Conservation (phyloP, 148 eudicot species). For the Rhododendron ferrugineum region DNA sequence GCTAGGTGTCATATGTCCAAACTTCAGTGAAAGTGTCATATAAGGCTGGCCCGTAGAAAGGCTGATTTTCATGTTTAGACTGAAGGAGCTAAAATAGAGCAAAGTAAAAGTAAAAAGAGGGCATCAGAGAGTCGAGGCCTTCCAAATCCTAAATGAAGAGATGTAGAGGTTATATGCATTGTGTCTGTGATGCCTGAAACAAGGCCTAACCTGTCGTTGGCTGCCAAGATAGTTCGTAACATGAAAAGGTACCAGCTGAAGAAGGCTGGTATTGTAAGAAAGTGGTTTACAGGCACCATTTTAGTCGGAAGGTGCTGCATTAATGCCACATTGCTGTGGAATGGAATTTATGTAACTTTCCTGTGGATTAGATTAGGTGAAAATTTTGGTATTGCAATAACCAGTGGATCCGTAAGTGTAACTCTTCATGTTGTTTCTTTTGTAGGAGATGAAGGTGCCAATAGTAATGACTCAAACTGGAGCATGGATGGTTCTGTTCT, state of each 20-base stretch:
- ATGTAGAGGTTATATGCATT: neutral
- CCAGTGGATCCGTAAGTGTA: neutral
- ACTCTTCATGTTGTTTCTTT: slow-evolving; percentile 1
- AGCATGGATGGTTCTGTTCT: slow-evolving; percentile 69
- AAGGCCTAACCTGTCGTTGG: neutral
- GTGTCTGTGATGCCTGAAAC: neutral
- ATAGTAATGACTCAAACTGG: slow-evolving; percentile 77
- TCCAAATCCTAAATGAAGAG: neutral
- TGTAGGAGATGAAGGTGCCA: slow-evolving; percentile 76
- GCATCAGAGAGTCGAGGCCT: neutral
- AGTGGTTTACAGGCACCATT: neutral
- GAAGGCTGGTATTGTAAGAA: neutral
- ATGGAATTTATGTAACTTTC: neutral
- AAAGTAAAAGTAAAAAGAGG: neutral
- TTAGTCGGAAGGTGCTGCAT: neutral
- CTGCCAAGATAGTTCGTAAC: neutral
- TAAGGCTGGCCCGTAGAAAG: neutral
- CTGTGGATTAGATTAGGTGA: neutral
- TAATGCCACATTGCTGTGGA: neutral
- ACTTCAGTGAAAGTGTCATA: neutral
- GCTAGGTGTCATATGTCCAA: neutral
- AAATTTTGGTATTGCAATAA: neutral
- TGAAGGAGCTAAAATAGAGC: neutral
- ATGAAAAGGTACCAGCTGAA: neutral
- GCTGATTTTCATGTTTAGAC: neutral